Evolutionary conservation across 2,329 filamentous ascomycete species (phyloP).

Genomic region (Penicillium corylophilum): DNA sequence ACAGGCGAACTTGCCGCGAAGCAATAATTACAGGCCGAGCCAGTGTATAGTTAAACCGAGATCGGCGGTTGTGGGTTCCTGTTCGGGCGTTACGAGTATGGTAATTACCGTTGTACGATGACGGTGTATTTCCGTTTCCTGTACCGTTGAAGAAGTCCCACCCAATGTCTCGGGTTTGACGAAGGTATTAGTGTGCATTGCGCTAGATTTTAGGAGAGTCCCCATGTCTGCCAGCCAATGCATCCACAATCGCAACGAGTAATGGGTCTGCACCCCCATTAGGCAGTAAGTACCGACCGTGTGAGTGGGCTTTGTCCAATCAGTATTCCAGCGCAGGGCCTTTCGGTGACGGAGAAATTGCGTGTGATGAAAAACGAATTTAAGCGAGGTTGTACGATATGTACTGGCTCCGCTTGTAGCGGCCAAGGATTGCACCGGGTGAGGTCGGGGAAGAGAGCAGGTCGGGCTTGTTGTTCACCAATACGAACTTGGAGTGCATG

Average conservation of each 20-base stretch:
- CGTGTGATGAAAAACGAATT: neutral
- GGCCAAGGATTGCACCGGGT: neutral
- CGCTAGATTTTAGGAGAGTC: neutral
- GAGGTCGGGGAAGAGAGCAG: neutral
- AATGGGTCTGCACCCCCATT: neutral
- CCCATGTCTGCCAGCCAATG: neutral
- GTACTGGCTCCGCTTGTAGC: neutral
- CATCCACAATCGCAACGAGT: neutral
- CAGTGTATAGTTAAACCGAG: constrained; percentile 5
- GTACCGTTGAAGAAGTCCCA: neutral
- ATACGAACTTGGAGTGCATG: neutral
- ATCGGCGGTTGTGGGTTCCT: constrained; percentile 3
- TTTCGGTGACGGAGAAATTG: neutral
- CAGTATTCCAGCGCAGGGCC: neutral
- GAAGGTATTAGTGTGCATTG: neutral
- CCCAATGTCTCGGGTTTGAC: neutral
- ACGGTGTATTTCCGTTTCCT: neutral
- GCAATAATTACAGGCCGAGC: constrained; percentile 1
- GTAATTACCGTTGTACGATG: neutral
- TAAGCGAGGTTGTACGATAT: neutral
- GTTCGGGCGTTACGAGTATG: neutral
- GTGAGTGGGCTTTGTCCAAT: neutral
- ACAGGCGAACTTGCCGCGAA: constrained; percentile 11
- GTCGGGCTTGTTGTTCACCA: neutral
- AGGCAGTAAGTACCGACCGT: neutral